These are phyloP conservation scores for Simmondsia chinensis DNA, from an alignment of 148 eudicot genomes.

Conservation along the genomic window DNA sequence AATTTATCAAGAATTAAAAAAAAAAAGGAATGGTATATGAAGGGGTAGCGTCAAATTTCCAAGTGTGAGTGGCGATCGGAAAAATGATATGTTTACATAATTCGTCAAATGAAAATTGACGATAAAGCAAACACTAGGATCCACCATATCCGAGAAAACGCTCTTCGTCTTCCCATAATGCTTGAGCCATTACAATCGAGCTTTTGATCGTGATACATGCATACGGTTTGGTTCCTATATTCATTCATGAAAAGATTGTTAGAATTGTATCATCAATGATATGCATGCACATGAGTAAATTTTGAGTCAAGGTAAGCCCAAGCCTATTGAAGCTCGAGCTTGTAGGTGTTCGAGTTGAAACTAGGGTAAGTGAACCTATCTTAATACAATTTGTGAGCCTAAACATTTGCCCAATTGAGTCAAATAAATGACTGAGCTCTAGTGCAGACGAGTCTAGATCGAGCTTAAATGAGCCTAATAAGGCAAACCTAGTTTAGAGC, in stretches of 20 bases:
- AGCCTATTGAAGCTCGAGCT: too few relatives aligned
- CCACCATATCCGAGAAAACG: slow-evolving; percentile 15
- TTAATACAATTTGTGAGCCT: too few relatives aligned
- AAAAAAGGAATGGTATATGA: too few relatives aligned
- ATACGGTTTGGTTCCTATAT: slow-evolving; percentile 27
- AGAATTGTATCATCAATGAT: neutral
- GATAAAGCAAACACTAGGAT: slow-evolving; percentile 17
- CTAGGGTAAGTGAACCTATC: too few relatives aligned
- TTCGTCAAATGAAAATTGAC: slow-evolving; percentile 4
- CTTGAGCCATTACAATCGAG: slow-evolving; percentile 22
- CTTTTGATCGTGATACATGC: slow-evolving; percentile 24
- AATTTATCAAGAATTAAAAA: too few relatives aligned
- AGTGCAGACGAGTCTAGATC: too few relatives aligned
- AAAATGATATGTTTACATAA: neutral
- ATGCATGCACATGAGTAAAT: neutral
- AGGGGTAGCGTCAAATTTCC: slow-evolving; percentile 6
- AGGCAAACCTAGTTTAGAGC: too few relatives aligned
- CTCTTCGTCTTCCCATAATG: neutral
- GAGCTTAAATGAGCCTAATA: too few relatives aligned
- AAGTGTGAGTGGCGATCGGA: neutral
- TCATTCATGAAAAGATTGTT: neutral
- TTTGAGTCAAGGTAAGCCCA: slow-evolving; percentile 5
- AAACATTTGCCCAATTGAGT: too few relatives aligned
- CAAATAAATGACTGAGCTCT: too few relatives aligned
- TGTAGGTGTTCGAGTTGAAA: too few relatives aligned